phyloP scores from a whole-genome alignment of 495 filamentous ascomycete genomes.

The Daldinia childiae region DNA sequence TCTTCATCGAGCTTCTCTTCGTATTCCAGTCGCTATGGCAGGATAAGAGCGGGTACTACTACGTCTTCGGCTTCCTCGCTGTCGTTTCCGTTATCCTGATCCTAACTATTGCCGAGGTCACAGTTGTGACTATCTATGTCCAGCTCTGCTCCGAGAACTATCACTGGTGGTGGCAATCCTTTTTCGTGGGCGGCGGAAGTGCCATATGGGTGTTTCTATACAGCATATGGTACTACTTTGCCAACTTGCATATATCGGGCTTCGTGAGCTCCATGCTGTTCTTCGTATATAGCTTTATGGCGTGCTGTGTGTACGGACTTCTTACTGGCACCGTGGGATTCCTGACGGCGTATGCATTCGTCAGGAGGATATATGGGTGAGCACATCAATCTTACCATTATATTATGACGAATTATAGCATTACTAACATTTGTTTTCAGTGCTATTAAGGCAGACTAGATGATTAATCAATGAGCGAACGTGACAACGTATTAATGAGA shows the following conservation, averaged over 20 bases:
- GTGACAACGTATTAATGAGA: slow-evolving; percentile 32
- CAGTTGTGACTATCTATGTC: slow-evolving; percentile 87
- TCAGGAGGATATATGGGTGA: slow-evolving; percentile 87
- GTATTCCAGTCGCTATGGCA: slow-evolving; percentile 93
- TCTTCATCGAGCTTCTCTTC: slow-evolving; percentile 94
- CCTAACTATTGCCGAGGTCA: slow-evolving; percentile 86
- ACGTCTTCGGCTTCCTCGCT: slow-evolving; percentile 90
- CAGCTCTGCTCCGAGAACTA: slow-evolving; percentile 91
- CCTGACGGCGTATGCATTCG: slow-evolving; percentile 86
- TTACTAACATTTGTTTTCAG: slow-evolving; percentile 36
- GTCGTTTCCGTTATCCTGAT: slow-evolving; percentile 79
- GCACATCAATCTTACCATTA: slow-evolving; percentile 36
- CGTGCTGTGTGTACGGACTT: slow-evolving; percentile 84
- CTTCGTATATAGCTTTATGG: slow-evolving; percentile 83
- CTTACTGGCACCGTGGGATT: slow-evolving; percentile 90
- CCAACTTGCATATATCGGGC: slow-evolving; percentile 83
- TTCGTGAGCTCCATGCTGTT: slow-evolving; percentile 84
- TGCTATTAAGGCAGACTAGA: slow-evolving; percentile 50
- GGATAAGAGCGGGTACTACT: slow-evolving; percentile 94
- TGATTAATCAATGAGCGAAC: slow-evolving; percentile 34
- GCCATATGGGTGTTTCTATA: slow-evolving; percentile 89
- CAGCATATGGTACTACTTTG: slow-evolving; percentile 86
- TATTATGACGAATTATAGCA: too few species aligned
- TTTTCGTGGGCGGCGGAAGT: slow-evolving; percentile 81
- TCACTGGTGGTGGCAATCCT: slow-evolving; percentile 96